A percentile compares a stretch with the other conserved stretches of the same genome.
These are phyloP conservation scores for Citrus maxima DNA, from an alignment of 345 rosid genomes.

Conservation along the genomic window DNA sequence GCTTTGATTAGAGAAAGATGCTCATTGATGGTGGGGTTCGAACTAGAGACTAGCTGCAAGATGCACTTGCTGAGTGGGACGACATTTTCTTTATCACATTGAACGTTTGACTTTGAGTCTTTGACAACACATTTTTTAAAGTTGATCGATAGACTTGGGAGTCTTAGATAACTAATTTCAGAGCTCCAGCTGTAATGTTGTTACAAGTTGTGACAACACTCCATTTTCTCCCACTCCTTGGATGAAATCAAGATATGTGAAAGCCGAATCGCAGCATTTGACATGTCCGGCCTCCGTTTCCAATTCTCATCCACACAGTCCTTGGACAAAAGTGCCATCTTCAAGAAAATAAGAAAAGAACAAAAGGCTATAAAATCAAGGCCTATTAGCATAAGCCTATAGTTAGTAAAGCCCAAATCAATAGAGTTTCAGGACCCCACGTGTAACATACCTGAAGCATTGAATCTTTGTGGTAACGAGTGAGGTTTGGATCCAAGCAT, in stretches of 20 bases:
- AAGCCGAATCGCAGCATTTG: constrained; percentile 27
- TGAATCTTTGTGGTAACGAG: constrained; percentile 22
- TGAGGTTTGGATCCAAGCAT: constrained; percentile 21
- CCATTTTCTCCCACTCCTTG: constrained; percentile 16
- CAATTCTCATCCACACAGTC: constrained; percentile 31
- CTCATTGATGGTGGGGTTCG: too few relatives aligned
- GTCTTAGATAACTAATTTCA: too few relatives aligned
- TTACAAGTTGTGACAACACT: not conserved
- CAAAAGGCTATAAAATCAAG: not conserved
- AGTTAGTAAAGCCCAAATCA: not conserved
- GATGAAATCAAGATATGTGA: constrained; percentile 19
- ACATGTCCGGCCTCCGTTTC: constrained; percentile 29
- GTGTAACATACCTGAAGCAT: constrained; percentile 13
- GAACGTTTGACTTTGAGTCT: too few relatives aligned
- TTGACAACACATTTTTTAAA: too few relatives aligned
- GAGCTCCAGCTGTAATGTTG: not conserved
- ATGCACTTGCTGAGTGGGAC: too few relatives aligned
- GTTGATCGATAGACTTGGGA: too few relatives aligned
- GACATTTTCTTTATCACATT: too few relatives aligned
- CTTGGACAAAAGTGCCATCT: constrained; percentile 34
- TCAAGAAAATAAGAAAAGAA: not conserved
- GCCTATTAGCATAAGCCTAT: not conserved
- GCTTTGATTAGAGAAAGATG: too few relatives aligned
- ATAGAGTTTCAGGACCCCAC: not conserved
- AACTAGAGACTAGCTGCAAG: too few relatives aligned